Base-by-base conservation (phyloP, 345 rosid genomes). In the Murraya paniculata region DNA sequence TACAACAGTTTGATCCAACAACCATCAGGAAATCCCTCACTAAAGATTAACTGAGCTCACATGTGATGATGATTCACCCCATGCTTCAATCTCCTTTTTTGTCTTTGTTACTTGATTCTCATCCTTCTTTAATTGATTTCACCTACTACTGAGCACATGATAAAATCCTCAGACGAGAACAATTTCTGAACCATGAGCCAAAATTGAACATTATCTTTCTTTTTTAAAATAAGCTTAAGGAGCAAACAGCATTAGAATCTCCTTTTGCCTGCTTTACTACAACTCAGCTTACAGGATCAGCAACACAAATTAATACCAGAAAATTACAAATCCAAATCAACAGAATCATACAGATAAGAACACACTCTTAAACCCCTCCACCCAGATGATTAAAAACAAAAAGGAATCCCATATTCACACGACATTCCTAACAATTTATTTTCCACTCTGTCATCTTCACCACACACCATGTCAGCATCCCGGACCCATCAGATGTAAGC, bases 361-460 rank as follows among this genome's bases (percentile, higher is more conserved):
- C 21, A 22, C 13, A 45, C n/a, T 25, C 70, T 45, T 30, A 60
- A 81, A 53, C 22, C 22, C 66, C 62, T 16, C 56, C 14, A 16
- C 28, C 58, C 57, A 36, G 16, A 68, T 61, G 59, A 65, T 48
- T 64, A 56, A 79, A 77, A 24, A 24, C 38, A 16, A 57, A 75
- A 22, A 61, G 56, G 19, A 9, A 24, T 56, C 35, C 81, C 38
- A 55, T 74, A 78, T 78, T 73, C 79, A 69, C 81, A 78, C 72
- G 38, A 50, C 33, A 18, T 55, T 13, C 9, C 41, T 30, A 5
- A 25, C 8, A 10, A 18, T 36, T 59, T 73, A 35, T 28, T 48
- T 48, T 57, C 62, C 66, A 55, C 61, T 22, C 28, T 55, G 62
- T 27, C 77, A n/a, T 38, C 66, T 41, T 65, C 68, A 65, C 58